phyloP scores from a whole-genome alignment of 371 early-diverging fungal genomes.

The Choanephora cucurbitarum region DNA sequence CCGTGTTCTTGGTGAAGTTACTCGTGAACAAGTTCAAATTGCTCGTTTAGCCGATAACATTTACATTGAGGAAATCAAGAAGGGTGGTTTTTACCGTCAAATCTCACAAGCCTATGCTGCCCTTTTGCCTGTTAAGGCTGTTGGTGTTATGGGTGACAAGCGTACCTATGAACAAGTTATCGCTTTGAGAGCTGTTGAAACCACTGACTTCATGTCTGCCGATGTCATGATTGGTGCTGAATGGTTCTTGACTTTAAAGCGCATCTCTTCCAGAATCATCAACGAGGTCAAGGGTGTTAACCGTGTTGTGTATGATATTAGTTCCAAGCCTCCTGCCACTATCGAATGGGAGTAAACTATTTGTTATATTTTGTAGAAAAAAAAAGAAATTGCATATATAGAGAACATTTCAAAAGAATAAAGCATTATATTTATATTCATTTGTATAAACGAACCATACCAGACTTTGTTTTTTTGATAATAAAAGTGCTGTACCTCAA shows the following conservation, averaged over 20 bases:
- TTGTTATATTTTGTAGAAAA: conserved; percentile 1
- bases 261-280: conserved; percentile 91
- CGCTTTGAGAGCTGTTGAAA: conserved; percentile 94
- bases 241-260: conserved; percentile 72
- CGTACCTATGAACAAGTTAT: conserved; percentile 98
- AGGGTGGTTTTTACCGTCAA: conserved; percentile 92
- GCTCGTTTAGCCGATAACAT: conserved; percentile 94
- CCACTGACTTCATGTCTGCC: conserved; percentile 97
- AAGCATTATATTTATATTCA: no score
- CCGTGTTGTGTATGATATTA: conserved; percentile 95
- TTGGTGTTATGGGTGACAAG: conserved; percentile 98
- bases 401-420: no score
- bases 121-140: conserved; percentile 90
- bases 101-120: conserved; percentile 98
- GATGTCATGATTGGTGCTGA: conserved; percentile 79
- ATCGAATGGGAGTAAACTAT: conserved; percentile 87
- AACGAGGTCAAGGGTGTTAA: conserved; percentile 98
- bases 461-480: no score
- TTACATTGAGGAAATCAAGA: conserved; percentile 97
- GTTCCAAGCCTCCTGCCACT: conserved; percentile 95
- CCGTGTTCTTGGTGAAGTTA: conserved; percentile 95
- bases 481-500: no score
- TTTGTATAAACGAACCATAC: no score
- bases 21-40: conserved; percentile 89
- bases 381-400: background rate